These are phyloP conservation scores for Chaetoscypha palmicola DNA, from an alignment of 2,329 filamentous ascomycete genomes.

Conservation along the genomic window DNA sequence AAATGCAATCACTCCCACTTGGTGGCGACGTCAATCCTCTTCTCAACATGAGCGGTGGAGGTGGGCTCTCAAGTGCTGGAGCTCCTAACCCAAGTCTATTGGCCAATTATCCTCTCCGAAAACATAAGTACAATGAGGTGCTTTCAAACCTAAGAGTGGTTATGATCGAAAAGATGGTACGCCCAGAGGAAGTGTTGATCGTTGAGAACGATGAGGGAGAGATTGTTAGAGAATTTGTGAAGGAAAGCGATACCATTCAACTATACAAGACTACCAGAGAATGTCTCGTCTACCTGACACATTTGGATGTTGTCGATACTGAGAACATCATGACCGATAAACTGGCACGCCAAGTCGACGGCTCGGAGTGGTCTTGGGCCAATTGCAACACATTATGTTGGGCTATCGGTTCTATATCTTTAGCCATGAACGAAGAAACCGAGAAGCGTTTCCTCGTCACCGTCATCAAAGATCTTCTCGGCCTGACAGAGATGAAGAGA, in stretches of 20 bases:
- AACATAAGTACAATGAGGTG: constrained; percentile 96
- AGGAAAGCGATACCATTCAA: constrained; percentile 98
- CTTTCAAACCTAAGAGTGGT: constrained; percentile 89
- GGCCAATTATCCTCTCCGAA: constrained; percentile 84
- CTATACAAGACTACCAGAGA: constrained; percentile 98
- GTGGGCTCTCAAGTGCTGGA: constrained; percentile 67
- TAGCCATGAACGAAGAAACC: constrained; percentile 99
- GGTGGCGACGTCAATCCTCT: constrained; percentile 90
- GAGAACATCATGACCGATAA: constrained; percentile 99
- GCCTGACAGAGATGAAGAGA: constrained; percentile 97
- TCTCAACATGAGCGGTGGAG: constrained; percentile 67
- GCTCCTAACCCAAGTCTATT: constrained; percentile 80
- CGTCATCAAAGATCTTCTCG: constrained; percentile 95
- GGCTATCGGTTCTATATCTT: constrained; percentile 97
- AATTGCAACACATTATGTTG: constrained; percentile 99
- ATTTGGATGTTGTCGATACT: constrained; percentile 94
- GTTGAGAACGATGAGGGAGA: constrained; percentile 99
- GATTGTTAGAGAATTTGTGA: constrained; percentile 97
- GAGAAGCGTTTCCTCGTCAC: constrained; percentile 98
- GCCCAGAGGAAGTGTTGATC: constrained; percentile 93
- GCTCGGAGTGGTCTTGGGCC: constrained; percentile 96
- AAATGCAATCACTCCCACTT: constrained; percentile 95
- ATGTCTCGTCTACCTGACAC: constrained; percentile 93
- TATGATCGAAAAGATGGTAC: constrained; percentile 99
- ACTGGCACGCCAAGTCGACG: constrained; percentile 88